Conservation (phyloP, 306 rosid species). For the Mimosa pudica region DNA sequence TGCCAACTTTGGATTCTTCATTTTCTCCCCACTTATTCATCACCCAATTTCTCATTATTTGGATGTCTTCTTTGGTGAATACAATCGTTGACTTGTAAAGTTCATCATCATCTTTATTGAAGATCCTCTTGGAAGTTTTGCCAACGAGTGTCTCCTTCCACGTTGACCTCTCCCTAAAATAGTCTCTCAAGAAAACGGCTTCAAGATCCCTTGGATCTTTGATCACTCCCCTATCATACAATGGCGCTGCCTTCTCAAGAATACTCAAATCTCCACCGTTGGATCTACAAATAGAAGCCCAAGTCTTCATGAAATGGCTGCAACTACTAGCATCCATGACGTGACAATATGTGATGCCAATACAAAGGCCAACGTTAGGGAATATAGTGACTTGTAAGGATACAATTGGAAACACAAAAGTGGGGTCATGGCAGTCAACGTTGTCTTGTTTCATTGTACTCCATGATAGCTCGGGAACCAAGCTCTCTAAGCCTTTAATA, state of each 20-base stretch:
- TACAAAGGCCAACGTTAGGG: conserved; percentile 39
- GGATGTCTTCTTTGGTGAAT: conserved; percentile 31
- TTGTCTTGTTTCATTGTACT: too few species aligned
- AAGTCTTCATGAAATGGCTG: conserved; percentile 42
- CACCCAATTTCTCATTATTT: conserved; percentile 19
- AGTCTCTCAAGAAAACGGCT: conserved; percentile 40
- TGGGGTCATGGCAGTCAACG: not conserved
- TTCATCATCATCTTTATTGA: not conserved
- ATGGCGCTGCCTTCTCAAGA: conserved; percentile 15
- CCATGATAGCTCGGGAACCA: conserved; percentile 34
- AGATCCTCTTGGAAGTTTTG: not conserved
- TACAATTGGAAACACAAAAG: conserved; percentile 29
- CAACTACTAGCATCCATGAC: conserved; percentile 40
- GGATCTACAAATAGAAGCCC: conserved; percentile 35
- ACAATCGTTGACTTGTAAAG: conserved; percentile 32
- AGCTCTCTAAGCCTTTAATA: conserved; percentile 16
- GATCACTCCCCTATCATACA: conserved; percentile 36
- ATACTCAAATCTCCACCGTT: conserved; percentile 5
- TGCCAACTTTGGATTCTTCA: not conserved
- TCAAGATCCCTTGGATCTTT: conserved; percentile 33
- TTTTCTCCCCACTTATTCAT: conserved; percentile 4
- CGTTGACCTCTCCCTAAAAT: conserved; percentile 26
- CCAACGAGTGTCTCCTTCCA: conserved; percentile 35
- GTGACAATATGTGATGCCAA: conserved; percentile 50
- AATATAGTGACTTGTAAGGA: conserved; percentile 38